Evolutionary conservation across 2,329 filamentous ascomycete species (phyloP).

Genomic region (Parastagonospora nodorum): DNA sequence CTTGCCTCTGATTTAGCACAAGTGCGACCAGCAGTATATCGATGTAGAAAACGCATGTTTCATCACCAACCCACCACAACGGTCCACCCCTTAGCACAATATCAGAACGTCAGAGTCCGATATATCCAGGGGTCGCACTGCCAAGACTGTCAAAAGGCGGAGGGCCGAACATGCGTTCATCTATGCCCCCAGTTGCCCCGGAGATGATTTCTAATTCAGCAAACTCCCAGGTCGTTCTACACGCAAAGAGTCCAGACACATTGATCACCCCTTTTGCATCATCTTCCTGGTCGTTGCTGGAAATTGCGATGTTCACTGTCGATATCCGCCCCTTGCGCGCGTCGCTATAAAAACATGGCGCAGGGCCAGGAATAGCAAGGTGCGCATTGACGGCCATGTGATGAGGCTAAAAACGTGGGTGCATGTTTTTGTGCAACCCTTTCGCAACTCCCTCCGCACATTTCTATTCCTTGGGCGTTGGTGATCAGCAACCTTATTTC

Average conservation of each 20-base stretch:
- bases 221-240: neutral
- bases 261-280: conserved; percentile 2
- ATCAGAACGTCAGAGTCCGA: no score
- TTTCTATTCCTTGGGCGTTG: neutral
- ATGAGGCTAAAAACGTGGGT: neutral
- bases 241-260: conserved; percentile 2
- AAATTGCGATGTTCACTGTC: conserved; percentile 11
- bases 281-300: neutral
- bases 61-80: no score
- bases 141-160: neutral
- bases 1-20: no score
- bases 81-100: no score
- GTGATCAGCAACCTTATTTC: neutral
- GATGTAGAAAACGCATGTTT: no score
- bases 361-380: neutral
- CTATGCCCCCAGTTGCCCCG: neutral
- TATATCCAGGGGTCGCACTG: no score
- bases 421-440: neutral
- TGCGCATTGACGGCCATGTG: neutral
- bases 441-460: neutral
- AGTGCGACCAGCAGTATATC: no score
- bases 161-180: neutral
- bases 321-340: neutral
- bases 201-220: neutral
- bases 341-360: neutral